A percentile compares a stretch with the other conserved stretches of the same genome.
Conservation (phyloP, 805 yeast species). For the Teunomyces pallodes region DNA sequence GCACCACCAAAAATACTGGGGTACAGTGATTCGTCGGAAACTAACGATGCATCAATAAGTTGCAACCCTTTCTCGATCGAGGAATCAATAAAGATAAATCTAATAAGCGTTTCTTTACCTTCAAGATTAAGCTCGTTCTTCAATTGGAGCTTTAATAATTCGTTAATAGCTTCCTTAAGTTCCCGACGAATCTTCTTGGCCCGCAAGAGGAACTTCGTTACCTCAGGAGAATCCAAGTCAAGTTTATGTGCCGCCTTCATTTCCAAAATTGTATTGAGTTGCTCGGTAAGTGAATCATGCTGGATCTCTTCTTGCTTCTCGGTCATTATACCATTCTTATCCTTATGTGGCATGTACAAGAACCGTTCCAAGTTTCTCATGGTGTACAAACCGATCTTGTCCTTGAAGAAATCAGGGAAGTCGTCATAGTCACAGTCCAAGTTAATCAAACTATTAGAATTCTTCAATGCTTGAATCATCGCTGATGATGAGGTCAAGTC, state of each 20-base stretch:
- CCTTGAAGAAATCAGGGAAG: slow-evolving; percentile 61
- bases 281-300: slow-evolving; percentile 37
- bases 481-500: slow-evolving; percentile 63
- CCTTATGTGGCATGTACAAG: slow-evolving; percentile 32
- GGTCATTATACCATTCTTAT: background rate
- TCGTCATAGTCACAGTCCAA: slow-evolving; percentile 67
- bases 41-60: slow-evolving; percentile 36
- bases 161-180: slow-evolving; percentile 38
- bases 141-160: slow-evolving; percentile 56
- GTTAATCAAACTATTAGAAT: slow-evolving; percentile 62
- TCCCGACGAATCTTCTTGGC: slow-evolving; percentile 29
- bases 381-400: slow-evolving; percentile 73
- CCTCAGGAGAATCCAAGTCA: slow-evolving; percentile 33
- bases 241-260: slow-evolving; percentile 31
- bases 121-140: slow-evolving; percentile 55
- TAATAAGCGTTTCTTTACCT: slow-evolving; percentile 72
- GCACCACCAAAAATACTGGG: slow-evolving; percentile 10
- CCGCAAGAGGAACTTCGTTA: slow-evolving; percentile 23
- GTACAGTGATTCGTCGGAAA: background rate
- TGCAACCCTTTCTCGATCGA: slow-evolving; percentile 59
- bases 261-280: slow-evolving; percentile 28
- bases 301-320: slow-evolving; percentile 7
- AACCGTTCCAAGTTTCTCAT: slow-evolving; percentile 76
- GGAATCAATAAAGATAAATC: slow-evolving; percentile 67
- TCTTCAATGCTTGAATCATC: slow-evolving; percentile 65